Percentiles rank a stretch among this genome's conserved stretches.
Conservation (phyloP, 2,329 filamentous ascomycete genomes). For the Thielaviopsis musarum region DNA sequence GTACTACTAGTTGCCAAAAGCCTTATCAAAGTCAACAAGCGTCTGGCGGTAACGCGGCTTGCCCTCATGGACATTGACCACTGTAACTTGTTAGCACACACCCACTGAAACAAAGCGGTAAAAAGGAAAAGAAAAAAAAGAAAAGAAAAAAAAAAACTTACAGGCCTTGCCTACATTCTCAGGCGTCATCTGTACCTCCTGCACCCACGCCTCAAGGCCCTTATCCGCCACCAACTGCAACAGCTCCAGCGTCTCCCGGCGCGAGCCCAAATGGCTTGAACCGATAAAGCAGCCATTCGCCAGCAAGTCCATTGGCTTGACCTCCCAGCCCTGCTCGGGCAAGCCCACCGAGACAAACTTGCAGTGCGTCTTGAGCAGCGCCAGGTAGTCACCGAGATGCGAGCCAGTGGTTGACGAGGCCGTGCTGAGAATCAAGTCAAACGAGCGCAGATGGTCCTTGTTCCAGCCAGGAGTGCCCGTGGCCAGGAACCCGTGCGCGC, state of each 20-base stretch:
- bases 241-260: constrained; percentile 56
- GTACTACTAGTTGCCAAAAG: neutral
- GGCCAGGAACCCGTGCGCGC: constrained; percentile 39
- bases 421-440: constrained; percentile 58
- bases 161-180: constrained; percentile 27
- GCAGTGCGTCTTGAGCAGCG: constrained; percentile 65
- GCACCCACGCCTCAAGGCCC: constrained; percentile 52
- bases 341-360: constrained; percentile 66
- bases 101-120: too few species aligned
- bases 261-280: constrained; percentile 52
- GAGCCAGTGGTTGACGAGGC: constrained; percentile 53
- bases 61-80: constrained; percentile 3
- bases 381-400: constrained; percentile 55
- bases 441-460: constrained; percentile 33
- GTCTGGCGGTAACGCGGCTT: constrained; percentile 15
- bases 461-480: constrained; percentile 37
- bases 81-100: neutral
- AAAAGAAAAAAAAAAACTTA: constrained; percentile 6
- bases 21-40: constrained; percentile 14
- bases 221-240: constrained; percentile 53
- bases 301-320: constrained; percentile 61
- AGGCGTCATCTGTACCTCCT: constrained; percentile 57
- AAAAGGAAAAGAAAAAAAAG: neutral
- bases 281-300: constrained; percentile 59
- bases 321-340: constrained; percentile 53